phyloP scores from a whole-genome alignment of 106 monocot species.

The Apostasia shenzhenica region DNA sequence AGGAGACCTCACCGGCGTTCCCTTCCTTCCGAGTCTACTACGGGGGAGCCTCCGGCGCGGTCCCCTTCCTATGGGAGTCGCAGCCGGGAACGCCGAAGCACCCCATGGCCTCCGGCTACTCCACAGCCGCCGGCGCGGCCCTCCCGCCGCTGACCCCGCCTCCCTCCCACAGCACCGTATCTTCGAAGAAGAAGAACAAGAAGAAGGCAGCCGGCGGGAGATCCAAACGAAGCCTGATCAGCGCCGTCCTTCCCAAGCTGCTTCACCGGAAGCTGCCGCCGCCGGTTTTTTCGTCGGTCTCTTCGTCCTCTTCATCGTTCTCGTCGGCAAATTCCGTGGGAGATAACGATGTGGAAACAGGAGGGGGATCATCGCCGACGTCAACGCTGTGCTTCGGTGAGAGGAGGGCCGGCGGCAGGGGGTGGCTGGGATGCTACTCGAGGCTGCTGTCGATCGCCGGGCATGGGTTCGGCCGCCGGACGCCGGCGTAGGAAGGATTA shows the following conservation, averaged over 20 bases:
- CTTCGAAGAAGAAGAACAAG: neutral
- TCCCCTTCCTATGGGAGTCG: slow-evolving; percentile 70
- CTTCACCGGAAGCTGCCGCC: neutral
- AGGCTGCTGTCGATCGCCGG: no score
- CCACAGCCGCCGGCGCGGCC: neutral
- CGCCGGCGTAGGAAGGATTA: no score
- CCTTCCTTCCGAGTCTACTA: slow-evolving; percentile 52
- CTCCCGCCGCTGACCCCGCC: slow-evolving; percentile 61
- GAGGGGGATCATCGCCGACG: neutral
- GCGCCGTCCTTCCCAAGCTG: no score
- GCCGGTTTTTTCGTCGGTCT: neutral
- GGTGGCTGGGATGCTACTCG: no score
- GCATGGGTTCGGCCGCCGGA: no score
- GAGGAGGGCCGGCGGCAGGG: no score
- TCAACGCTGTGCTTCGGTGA: neutral
- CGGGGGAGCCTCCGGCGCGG: slow-evolving; percentile 26
- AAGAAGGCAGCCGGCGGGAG: neutral
- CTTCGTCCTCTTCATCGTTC: neutral
- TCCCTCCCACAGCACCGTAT: slow-evolving; percentile 28
- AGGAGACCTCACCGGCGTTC: slow-evolving; percentile 16
- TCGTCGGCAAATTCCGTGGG: neutral
- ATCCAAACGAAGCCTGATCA: neutral
- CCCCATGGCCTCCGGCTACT: neutral
- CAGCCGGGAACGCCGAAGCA: slow-evolving; percentile 56
- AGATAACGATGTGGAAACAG: neutral